Percentiles rank a stretch among this genome's conserved stretches.
Evolutionary conservation across 345 rosid genomes (phyloP).

Genomic region (Syzygium jambos): DNA sequence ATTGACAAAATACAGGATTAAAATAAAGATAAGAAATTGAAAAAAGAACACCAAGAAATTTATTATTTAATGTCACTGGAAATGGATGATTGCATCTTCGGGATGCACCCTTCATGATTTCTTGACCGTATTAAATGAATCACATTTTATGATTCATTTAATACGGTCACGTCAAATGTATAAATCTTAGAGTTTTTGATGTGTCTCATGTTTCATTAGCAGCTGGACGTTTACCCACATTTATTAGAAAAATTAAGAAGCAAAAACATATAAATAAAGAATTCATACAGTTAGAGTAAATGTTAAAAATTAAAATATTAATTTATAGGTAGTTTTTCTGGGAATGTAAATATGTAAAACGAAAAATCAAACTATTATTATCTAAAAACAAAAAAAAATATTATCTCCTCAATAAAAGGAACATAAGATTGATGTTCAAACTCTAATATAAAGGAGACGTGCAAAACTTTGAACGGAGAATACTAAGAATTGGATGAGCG

Average conservation of each 20-base stretch:
- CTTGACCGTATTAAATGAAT: not conserved
- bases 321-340: not conserved
- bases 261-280: too few relatives aligned
- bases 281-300: not conserved
- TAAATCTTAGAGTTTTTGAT: not conserved
- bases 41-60: not conserved
- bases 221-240: not conserved
- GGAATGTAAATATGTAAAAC: not conserved
- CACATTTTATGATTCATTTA: not conserved
- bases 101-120: not conserved
- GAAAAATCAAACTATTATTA: not conserved
- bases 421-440: not conserved
- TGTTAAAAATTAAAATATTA: not conserved
- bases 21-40: not conserved
- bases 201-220: not conserved
- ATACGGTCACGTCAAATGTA: not conserved
- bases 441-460: not conserved
- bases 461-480: not conserved
- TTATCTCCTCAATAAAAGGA: not conserved
- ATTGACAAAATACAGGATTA: not conserved
- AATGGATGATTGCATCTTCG: not conserved
- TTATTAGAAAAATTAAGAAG: not conserved
- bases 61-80: not conserved
- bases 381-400: not conserved
- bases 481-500: not conserved